A percentile compares a stretch with the other conserved stretches of the same genome.
These are phyloP conservation scores for Mallotus repandus DNA, from an alignment of 441 rosid genomes.

Conservation along the genomic window DNA sequence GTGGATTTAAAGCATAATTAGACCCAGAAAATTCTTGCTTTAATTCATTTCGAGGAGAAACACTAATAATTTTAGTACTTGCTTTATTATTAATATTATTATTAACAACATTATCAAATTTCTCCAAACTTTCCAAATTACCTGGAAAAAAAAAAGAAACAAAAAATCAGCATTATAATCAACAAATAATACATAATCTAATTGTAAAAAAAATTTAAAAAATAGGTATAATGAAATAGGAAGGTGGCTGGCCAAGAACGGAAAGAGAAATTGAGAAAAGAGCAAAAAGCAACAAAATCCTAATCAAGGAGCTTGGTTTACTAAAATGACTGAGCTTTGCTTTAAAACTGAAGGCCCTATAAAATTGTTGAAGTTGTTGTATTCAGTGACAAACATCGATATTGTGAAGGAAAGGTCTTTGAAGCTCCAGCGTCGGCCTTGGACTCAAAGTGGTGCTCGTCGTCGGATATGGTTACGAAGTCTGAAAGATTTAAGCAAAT, in stretches of 20 bases:
- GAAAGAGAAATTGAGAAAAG: constrained; percentile 45
- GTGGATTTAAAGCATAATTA: constrained; percentile 15
- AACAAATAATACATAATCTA: no score
- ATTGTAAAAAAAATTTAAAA: neutral
- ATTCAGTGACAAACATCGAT: no score
- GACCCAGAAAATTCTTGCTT: constrained; percentile 19
- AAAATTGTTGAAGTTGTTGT: no score
- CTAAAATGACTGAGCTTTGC: constrained; percentile 48
- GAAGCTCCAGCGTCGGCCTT: no score
- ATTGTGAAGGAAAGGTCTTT: no score
- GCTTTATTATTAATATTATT: neutral
- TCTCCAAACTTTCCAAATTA: constrained; percentile 10
- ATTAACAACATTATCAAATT: constrained; percentile 1
- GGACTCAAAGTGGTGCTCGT: no score
- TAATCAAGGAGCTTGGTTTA: constrained; percentile 47
- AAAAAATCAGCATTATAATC: neutral
- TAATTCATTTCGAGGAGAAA: neutral
- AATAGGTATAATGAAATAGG: neutral
- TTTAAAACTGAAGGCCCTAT: no score
- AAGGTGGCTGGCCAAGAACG: constrained; percentile 38
- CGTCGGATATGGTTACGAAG: no score
- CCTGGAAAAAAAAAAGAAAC: neutral
- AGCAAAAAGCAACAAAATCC: constrained; percentile 42
- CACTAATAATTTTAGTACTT: neutral
- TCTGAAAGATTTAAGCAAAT: no score